These are phyloP conservation scores for Immersiporthe knoxdaviesiana DNA, from an alignment of 2,329 filamentous ascomycete species.

Conservation along the genomic window DNA sequence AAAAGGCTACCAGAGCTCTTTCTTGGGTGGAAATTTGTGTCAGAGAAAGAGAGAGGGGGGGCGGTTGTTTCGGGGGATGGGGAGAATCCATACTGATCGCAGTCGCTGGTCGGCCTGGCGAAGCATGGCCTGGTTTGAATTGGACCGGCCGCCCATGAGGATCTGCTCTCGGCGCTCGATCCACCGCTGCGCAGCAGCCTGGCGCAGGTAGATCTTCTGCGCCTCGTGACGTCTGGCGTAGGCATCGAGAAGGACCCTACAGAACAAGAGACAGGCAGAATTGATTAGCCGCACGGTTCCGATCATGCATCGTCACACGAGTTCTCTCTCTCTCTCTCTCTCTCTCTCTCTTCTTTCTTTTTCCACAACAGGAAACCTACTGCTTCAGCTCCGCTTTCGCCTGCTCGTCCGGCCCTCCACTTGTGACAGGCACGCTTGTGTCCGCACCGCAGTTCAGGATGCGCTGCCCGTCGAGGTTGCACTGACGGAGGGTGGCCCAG, in stretches of 20 bases:
- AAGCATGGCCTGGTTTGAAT: constrained; percentile 51
- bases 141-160: constrained; percentile 55
- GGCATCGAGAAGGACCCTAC: constrained; percentile 62
- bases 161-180: constrained; percentile 57
- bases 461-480: constrained; percentile 64
- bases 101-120: constrained; percentile 60
- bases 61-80: neutral
- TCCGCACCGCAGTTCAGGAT: constrained; percentile 68
- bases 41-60: neutral
- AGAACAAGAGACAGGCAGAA: neutral
- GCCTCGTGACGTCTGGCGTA: constrained; percentile 64
- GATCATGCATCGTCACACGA: neutral
- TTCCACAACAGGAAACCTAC: constrained; percentile 44
- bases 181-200: constrained; percentile 64
- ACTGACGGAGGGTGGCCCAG: constrained; percentile 65
- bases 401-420: constrained; percentile 62
- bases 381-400: constrained; percentile 65
- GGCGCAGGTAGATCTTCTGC: constrained; percentile 67
- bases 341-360: too few species aligned
- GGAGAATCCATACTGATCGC: constrained; percentile 48
- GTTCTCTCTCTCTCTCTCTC: too few species aligned
- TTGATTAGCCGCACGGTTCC: neutral
- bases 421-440: constrained; percentile 57
- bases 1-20: neutral
- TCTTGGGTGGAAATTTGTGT: neutral